Percentiles rank a stretch among this genome's conserved stretches.
phyloP scores from a whole-genome alignment of 2,329 filamentous ascomycete genomes.

The Penicillium hordei region DNA sequence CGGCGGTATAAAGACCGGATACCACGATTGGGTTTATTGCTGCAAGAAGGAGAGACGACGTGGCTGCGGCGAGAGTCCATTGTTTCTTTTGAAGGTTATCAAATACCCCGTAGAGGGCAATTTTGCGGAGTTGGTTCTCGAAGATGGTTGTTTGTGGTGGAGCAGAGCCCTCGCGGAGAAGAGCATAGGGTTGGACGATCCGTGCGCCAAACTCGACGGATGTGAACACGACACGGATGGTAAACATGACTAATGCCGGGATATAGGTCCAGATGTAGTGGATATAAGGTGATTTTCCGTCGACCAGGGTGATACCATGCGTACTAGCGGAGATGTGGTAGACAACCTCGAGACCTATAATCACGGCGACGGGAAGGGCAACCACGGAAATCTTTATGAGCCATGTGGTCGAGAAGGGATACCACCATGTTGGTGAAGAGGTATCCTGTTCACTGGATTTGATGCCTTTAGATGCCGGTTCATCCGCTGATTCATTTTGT shows the following conservation, averaged over 20 bases:
- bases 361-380: background rate
- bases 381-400: background rate
- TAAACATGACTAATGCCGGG: conserved; percentile 22
- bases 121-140: conserved; percentile 21
- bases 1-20: conserved; percentile 13
- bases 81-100: conserved; percentile 40
- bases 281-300: conserved; percentile 19
- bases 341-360: conserved; percentile 1
- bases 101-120: conserved; percentile 55
- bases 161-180: conserved; percentile 11
- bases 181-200: conserved; percentile 21
- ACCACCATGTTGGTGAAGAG: background rate
- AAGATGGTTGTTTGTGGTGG: conserved; percentile 15
- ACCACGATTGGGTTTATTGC: conserved; percentile 16
- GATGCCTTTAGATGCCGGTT: background rate
- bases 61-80: conserved; percentile 14
- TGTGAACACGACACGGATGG: conserved; percentile 17
- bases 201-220: conserved; percentile 18
- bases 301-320: background rate
- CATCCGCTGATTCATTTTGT: background rate
- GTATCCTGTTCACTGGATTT: background rate
- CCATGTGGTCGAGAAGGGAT: conserved; percentile 1
- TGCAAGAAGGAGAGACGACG: conserved; percentile 15
- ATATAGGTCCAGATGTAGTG: conserved; percentile 26
- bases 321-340: conserved; percentile 1